A percentile compares a stretch with the other conserved stretches of the same genome.
Evolutionary conservation across 495 filamentous ascomycete genomes (phyloP).

Genomic region (Aspergillus carlsbadensis): DNA sequence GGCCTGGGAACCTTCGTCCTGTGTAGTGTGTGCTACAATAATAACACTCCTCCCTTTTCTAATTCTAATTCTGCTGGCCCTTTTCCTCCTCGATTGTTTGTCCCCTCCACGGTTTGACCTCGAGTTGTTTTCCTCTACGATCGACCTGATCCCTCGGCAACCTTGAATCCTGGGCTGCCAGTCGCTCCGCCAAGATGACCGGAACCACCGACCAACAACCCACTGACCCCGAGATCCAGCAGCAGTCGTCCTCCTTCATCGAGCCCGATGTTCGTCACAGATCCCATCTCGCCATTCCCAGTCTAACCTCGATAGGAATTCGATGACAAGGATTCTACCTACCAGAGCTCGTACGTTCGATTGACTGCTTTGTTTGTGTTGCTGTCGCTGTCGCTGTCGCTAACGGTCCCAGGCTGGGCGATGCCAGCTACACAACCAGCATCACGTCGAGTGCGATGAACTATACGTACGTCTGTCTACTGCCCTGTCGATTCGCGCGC

Average conservation of each 20-base stretch:
- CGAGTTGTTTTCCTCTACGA: too few relatives aligned
- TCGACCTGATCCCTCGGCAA: too few relatives aligned
- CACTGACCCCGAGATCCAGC: neutral
- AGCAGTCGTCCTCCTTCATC: constrained; percentile 17
- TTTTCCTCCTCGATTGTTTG: too few relatives aligned
- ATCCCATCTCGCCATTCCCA: neutral
- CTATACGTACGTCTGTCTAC: constrained; percentile 38
- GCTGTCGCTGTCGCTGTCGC: neutral
- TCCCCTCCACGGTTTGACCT: too few relatives aligned
- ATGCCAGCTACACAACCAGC: constrained; percentile 35
- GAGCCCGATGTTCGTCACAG: constrained; percentile 33
- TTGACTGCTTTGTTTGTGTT: neutral
- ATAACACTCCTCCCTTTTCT: too few relatives aligned
- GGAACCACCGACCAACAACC: neutral
- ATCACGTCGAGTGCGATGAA: constrained; percentile 42
- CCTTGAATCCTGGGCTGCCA: too few relatives aligned
- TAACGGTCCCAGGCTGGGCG: constrained; percentile 22
- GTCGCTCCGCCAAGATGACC: constrained; percentile 4
- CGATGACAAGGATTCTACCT: constrained; percentile 31
- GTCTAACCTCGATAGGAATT: constrained; percentile 19
- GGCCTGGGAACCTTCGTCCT: too few relatives aligned
- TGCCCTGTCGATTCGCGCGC: neutral
- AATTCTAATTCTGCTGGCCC: too few relatives aligned
- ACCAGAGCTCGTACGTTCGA: constrained; percentile 36
- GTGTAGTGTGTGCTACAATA: neutral